Evolutionary conservation across 805 yeast genomes (phyloP).

Genomic region (Yamadazyma phyllophila): DNA sequence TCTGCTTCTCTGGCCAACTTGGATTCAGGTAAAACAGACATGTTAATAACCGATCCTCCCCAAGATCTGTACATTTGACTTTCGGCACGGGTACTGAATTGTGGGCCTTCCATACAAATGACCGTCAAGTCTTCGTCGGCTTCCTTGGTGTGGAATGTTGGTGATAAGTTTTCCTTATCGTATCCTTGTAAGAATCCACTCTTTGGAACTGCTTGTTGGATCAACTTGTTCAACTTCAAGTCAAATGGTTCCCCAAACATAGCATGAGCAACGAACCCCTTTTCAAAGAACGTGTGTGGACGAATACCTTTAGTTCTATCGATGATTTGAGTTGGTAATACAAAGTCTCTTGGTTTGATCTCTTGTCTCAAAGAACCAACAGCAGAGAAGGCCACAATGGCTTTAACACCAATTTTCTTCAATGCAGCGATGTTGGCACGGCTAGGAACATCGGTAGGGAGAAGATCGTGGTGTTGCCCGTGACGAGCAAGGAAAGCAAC

Average conservation of each 20-base stretch:
- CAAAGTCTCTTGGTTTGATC: slow-evolving; percentile 92
- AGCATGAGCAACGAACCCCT: slow-evolving; percentile 95
- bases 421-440: slow-evolving; percentile 96
- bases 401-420: slow-evolving; percentile 81
- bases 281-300: slow-evolving; percentile 82
- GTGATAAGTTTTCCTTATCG: slow-evolving; percentile 37
- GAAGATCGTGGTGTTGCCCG: slow-evolving; percentile 82
- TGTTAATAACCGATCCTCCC: slow-evolving; percentile 95
- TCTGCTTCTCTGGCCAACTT: slow-evolving; percentile 97
- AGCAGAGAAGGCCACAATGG: slow-evolving; percentile 89
- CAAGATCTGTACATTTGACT: slow-evolving; percentile 78
- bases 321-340: slow-evolving; percentile 92
- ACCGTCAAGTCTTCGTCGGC: slow-evolving; percentile 70
- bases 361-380: slow-evolving; percentile 92
- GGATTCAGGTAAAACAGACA: slow-evolving; percentile 97
- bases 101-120: slow-evolving; percentile 99
- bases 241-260: slow-evolving; percentile 98
- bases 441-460: slow-evolving; percentile 90
- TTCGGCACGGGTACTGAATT: slow-evolving; percentile 95
- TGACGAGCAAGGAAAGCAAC: slow-evolving; percentile 95
- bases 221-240: slow-evolving; percentile 60
- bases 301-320: slow-evolving; percentile 97
- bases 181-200: slow-evolving; percentile 54
- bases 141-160: slow-evolving; percentile 64
- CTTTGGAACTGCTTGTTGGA: slow-evolving; percentile 48